Base-by-base conservation (phyloP, 495 filamentous ascomycete genomes). In the Cercophora sp. region DNA sequence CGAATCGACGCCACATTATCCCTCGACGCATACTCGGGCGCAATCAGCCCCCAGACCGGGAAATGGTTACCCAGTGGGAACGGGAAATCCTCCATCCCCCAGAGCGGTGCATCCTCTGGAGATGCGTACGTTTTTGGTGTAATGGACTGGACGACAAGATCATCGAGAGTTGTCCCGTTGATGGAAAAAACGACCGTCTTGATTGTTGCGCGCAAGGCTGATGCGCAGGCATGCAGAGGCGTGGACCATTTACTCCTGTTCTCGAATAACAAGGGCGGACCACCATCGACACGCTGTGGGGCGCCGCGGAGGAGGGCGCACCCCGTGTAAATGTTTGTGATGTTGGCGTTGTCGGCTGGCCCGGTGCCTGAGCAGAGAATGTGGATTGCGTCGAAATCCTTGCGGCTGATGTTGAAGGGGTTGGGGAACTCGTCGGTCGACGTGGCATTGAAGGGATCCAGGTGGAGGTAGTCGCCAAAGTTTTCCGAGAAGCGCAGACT, bases 141-240 rank as follows among this genome's bases (percentile, higher is more conserved):
- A 24, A 48, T 34, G 13, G 53, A 23, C 15, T 11, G 10, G 27
- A 51, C 53, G 5, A 27, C 15, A 8, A 55, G 47, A 10, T 1
- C 26, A 23, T 27, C 27, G 20, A 55, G 22, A 11, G 24, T 26
- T 8, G 53, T 55, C 19, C 27, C 39, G 40, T 55, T 55, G 45
- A 27, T 25, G 5, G 5, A 6, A 39, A 55, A 55, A 10, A 16
- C 15, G 8, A 72, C 70, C 2, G 64, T 69, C 48, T 77, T 76
- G 55, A 79, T 67, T 9, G 57, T 62, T 9, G 74, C 73, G 40
- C 66, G 69, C 9, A 66, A 27, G 3, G 68, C 57, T 2, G 62
- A 65, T 11, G 69, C 71, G 56, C 75, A 79, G 0, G 64, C 51
- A 49, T 75, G 73, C 5, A 78, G 55, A 0, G 73, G 69, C 1